Percentiles rank a stretch among this genome's conserved stretches.
These are phyloP conservation scores for Fusarium gaditjirri DNA, from an alignment of 2,329 filamentous ascomycete genomes.

Conservation along the genomic window DNA sequence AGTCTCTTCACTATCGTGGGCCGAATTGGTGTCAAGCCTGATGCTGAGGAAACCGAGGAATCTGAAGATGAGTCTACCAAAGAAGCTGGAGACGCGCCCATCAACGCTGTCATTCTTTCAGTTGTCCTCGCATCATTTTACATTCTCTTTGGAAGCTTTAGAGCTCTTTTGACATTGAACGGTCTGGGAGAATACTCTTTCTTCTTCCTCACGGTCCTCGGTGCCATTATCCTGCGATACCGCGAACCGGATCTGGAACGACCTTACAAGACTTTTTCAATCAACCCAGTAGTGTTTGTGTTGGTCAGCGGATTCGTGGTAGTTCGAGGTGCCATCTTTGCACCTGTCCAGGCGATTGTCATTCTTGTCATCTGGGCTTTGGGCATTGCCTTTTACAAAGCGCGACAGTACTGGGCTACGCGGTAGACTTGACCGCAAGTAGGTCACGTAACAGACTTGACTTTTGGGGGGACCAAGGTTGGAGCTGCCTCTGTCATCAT, in stretches of 20 bases:
- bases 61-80: conserved; percentile 4
- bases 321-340: conserved; percentile 67
- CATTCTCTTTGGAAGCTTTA: conserved; percentile 69
- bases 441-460: too few relatives aligned
- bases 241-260: conserved; percentile 64
- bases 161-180: conserved; percentile 69
- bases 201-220: conserved; percentile 71
- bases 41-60: not conserved
- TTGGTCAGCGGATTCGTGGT: conserved; percentile 70
- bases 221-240: conserved; percentile 65
- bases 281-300: conserved; percentile 64
- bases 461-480: too few relatives aligned
- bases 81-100: conserved; percentile 59
- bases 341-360: conserved; percentile 63
- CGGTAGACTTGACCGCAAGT: not conserved
- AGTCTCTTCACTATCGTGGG: conserved; percentile 57
- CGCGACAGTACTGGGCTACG: conserved; percentile 6
- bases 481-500: not conserved
- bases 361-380: conserved; percentile 62
- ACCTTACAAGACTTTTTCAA: conserved; percentile 65
- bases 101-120: conserved; percentile 64
- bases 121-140: conserved; percentile 64
- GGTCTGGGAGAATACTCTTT: conserved; percentile 70
- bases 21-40: conserved; percentile 48
- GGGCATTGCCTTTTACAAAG: conserved; percentile 58